Conservation (phyloP, 495 filamentous ascomycete genomes). For the Tetracladium setigerum region DNA sequence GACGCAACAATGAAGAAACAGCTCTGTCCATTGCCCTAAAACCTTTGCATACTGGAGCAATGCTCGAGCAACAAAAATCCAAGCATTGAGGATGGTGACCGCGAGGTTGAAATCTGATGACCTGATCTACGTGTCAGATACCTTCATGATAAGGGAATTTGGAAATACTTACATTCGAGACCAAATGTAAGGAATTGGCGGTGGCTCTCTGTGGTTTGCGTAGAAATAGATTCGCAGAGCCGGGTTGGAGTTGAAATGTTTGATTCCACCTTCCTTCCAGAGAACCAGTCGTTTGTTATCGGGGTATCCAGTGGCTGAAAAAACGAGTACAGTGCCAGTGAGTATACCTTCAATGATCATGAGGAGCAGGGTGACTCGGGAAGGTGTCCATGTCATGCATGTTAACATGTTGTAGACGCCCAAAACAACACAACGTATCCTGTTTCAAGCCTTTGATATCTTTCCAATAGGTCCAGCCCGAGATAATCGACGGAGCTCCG, state of each 20-base stretch:
- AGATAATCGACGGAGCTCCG: too few species aligned
- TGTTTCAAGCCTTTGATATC: too few species aligned
- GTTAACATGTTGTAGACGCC: too few species aligned
- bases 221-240: slow-evolving; percentile 24
- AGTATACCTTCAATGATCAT: not conserved
- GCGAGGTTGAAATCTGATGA: not conserved
- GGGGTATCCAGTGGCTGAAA: slow-evolving; percentile 12
- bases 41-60: not conserved
- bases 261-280: slow-evolving; percentile 20
- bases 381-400: too few species aligned
- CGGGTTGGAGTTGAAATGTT: slow-evolving; percentile 24
- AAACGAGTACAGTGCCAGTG: not conserved
- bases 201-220: slow-evolving; percentile 22
- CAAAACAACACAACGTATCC: too few species aligned
- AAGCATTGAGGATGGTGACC: not conserved
- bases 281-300: slow-evolving; percentile 13
- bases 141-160: slow-evolving; percentile 4
- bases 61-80: not conserved
- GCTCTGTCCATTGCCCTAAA: slow-evolving; percentile 12
- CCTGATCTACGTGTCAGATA: slow-evolving; percentile 14
- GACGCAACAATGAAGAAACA: slow-evolving; percentile 9
- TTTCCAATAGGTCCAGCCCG: too few species aligned
- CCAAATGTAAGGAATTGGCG: slow-evolving; percentile 21
- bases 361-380: not conserved
- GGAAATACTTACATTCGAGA: slow-evolving; percentile 15